A percentile compares a stretch with the other conserved stretches of the same genome.
Conservation (phyloP, 768 basidiomycete genomes). For the Trametes punicea region DNA sequence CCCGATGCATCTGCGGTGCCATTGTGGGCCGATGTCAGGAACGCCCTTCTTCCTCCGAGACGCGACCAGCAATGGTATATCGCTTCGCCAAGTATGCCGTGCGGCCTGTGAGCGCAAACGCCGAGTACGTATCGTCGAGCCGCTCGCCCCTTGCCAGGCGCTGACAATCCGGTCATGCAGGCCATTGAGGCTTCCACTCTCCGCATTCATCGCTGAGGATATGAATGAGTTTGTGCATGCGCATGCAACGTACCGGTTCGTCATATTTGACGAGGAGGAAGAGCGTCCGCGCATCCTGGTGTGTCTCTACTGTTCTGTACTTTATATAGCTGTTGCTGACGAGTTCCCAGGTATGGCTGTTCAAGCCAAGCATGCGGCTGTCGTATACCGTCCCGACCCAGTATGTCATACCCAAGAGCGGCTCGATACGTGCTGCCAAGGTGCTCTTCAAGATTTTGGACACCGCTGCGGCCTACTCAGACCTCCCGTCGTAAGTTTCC, state of each 20-base stretch:
- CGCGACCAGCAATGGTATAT: slow-evolving; percentile 43
- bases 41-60: slow-evolving; percentile 33
- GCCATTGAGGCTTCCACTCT: slow-evolving; percentile 53
- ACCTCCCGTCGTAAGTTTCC: slow-evolving; percentile 48
- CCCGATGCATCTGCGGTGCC: slow-evolving; percentile 83
- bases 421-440: slow-evolving; percentile 69
- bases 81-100: slow-evolving; percentile 84
- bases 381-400: slow-evolving; percentile 61
- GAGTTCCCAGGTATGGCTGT: slow-evolving; percentile 76
- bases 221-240: slow-evolving; percentile 90
- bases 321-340: not conserved
- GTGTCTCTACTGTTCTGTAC: slow-evolving; percentile 26
- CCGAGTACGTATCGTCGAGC: slow-evolving; percentile 52
- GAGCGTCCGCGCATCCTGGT: slow-evolving; percentile 79
- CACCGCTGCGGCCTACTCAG: slow-evolving; percentile 49
- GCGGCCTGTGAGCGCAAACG: slow-evolving; percentile 57
- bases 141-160: too few relatives aligned
- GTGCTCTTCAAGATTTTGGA: slow-evolving; percentile 80
- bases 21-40: slow-evolving; percentile 69
- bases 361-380: slow-evolving; percentile 84
- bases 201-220: slow-evolving; percentile 88
- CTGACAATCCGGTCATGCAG: slow-evolving; percentile 26
- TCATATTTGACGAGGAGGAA: slow-evolving; percentile 83
- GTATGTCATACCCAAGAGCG: slow-evolving; percentile 57
- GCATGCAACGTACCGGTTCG: slow-evolving; percentile 91